A percentile compares a stretch with the other conserved stretches of the same genome.
Evolutionary conservation across 495 filamentous ascomycete species (phyloP).

Genomic region (Echria macrotheca): DNA sequence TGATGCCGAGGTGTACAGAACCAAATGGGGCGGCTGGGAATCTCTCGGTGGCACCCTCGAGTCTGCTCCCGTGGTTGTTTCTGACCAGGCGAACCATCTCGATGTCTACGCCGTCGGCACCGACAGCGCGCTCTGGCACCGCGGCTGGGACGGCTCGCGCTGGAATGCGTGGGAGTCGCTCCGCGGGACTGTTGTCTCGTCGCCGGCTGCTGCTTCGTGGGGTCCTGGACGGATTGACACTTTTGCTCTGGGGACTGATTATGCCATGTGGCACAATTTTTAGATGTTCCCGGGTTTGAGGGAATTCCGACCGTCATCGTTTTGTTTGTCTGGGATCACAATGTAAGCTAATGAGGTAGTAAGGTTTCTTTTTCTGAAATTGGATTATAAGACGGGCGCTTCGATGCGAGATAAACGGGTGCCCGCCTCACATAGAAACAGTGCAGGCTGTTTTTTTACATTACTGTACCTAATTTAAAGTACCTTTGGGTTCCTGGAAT

Average conservation of each 20-base stretch:
- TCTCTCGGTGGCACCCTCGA: slow-evolving; percentile 15
- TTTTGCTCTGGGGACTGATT: slow-evolving; percentile 25
- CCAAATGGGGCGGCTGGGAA: slow-evolving; percentile 17
- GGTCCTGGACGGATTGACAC: slow-evolving; percentile 24
- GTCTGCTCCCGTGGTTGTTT: slow-evolving; percentile 21
- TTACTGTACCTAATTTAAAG: too few relatives aligned
- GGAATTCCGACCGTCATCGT: not conserved
- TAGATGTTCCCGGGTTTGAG: not conserved
- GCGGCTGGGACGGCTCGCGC: slow-evolving; percentile 15
- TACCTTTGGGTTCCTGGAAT: too few relatives aligned
- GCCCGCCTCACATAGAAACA: too few relatives aligned
- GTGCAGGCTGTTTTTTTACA: too few relatives aligned
- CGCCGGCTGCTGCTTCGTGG: slow-evolving; percentile 30
- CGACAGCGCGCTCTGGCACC: slow-evolving; percentile 18
- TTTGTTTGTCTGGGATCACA: not conserved
- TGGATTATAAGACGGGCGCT: too few relatives aligned
- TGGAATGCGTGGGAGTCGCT: slow-evolving; percentile 25
- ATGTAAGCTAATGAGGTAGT: too few relatives aligned
- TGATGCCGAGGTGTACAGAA: too few relatives aligned
- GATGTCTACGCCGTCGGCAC: slow-evolving; percentile 28
- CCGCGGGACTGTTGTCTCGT: slow-evolving; percentile 17
- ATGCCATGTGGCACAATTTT: slow-evolving; percentile 26
- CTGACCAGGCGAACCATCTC: slow-evolving; percentile 22
- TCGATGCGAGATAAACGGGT: too few relatives aligned
- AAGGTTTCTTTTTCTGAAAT: too few relatives aligned